Base-by-base conservation (phyloP, 2,329 filamentous ascomycete genomes). In the Pestalotiopsis sp. region DNA sequence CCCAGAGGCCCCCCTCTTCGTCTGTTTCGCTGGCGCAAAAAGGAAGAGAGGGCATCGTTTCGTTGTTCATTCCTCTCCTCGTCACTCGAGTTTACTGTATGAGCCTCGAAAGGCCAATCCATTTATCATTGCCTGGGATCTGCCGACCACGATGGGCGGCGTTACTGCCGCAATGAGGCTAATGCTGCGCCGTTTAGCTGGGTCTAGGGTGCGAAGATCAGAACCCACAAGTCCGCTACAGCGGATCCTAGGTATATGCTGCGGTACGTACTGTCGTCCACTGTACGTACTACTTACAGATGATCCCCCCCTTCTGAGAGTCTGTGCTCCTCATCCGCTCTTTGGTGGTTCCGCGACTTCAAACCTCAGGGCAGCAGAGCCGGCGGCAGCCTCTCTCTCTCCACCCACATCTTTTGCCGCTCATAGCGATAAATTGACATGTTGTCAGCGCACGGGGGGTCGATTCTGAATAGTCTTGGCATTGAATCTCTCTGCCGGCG, bases 101-200 rank as follows among this genome's bases (percentile, higher is more conserved):
- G 31, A 36, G 31, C 31, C 31, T 36, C 31, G 31, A 36, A 36
- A 36, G 31, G 31, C 31, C 31, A 36, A 36, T 36, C 31, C 31
- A 36, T 36, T 36, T 36, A 36, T 36, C 9, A 36, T 36, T 36
- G 45, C 45, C 45, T 66, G 65, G 65, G 36, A 60, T 60, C 13
- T 60, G 56, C 65, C 65, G 65, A 17, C 65, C n/a, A n/a, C 14
- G 65, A 25, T 27, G 20, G 65, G 27, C 65, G 65, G 65, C 40
- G 52, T 60, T 66, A 59, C 36, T 66, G 52, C 65, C 65, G 38
- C 20, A 66, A 66, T 17, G 41, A 31, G 20, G 31, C 49, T 59
- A 66, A 59, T 41, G 65, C 52, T 59, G 65, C 65, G 56, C 65
- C 65, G 56, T 45, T 66, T 66, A n/a, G 65, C 65, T 66, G 65